Conservation (phyloP, 345 rosid genomes). For the Durio zibethinus region DNA sequence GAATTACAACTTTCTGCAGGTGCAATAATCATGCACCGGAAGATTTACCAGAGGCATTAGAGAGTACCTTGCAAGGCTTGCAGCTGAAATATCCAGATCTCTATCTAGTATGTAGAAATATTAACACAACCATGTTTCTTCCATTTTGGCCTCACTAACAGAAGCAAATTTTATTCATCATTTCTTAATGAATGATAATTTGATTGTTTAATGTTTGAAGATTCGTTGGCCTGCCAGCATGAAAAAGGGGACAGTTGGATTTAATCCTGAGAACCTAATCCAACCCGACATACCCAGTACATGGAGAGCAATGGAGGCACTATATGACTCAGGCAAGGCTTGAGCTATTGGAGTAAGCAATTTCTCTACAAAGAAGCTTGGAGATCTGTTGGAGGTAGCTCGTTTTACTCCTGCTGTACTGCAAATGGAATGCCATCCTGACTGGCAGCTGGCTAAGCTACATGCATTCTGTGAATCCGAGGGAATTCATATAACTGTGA, state of each 20-base stretch:
- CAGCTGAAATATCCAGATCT: constrained; percentile 65
- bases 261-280: constrained; percentile 50
- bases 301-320: constrained; percentile 66
- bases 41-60: constrained; percentile 53
- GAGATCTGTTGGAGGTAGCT: constrained; percentile 41
- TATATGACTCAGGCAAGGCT: constrained; percentile 57
- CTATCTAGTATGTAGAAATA: constrained; percentile 51
- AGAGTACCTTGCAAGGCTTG: constrained; percentile 53
- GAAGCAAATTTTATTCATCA: not conserved
- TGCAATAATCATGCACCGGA: constrained; percentile 52
- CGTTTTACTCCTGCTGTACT: constrained; percentile 45
- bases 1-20: constrained; percentile 33
- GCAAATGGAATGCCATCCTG: constrained; percentile 34
- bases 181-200: not conserved
- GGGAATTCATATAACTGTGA: constrained; percentile 67
- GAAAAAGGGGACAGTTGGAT: constrained; percentile 60
- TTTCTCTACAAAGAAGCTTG: constrained; percentile 49
- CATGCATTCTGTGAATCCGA: constrained; percentile 62
- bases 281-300: constrained; percentile 66
- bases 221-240: constrained; percentile 78
- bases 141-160: not conserved
- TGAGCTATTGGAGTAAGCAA: constrained; percentile 63
- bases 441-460: constrained; percentile 65
- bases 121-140: not conserved
- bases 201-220: constrained; percentile 29